Conservation (phyloP, 2,329 filamentous ascomycete species). For the Neophaeococcomyces aloes region DNA sequence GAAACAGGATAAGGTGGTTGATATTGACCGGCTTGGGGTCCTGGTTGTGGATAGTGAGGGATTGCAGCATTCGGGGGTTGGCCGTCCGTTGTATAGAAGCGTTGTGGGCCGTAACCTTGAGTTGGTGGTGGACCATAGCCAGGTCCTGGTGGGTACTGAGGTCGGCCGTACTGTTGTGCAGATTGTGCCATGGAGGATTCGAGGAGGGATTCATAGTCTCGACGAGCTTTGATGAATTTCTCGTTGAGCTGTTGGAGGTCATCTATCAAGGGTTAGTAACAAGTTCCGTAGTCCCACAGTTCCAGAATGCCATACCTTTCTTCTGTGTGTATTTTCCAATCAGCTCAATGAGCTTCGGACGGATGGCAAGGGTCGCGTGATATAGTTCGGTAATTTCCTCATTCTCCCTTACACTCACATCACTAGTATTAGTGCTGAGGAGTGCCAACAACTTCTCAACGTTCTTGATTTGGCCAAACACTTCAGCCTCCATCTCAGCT, state of each 20-base stretch:
- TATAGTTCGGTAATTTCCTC: constrained; percentile 90
- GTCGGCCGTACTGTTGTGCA: constrained; percentile 45
- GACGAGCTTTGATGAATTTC: constrained; percentile 96
- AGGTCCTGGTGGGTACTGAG: constrained; percentile 26
- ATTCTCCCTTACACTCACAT: constrained; percentile 77
- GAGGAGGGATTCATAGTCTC: constrained; percentile 91
- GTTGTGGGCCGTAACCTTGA: constrained; percentile 38
- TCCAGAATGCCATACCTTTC: constrained; percentile 59
- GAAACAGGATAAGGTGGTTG: constrained; percentile 31
- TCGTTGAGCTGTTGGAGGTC: constrained; percentile 98
- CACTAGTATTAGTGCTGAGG: constrained; percentile 74
- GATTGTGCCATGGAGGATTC: constrained; percentile 95
- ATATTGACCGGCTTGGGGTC: constrained; percentile 16
- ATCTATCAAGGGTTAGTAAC: constrained; percentile 46
- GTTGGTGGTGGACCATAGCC: constrained; percentile 28
- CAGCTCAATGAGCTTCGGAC: constrained; percentile 92
- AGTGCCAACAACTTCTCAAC: constrained; percentile 76
- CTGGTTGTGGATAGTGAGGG: constrained; percentile 14
- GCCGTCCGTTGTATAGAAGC: constrained; percentile 51
- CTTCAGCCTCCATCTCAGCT: constrained; percentile 83
- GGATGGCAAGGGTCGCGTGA: constrained; percentile 84
- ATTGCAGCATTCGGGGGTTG: constrained; percentile 25
- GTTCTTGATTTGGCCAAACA: constrained; percentile 66
- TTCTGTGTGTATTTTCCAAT: constrained; percentile 99
- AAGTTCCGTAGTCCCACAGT: neutral